Evolutionary conservation across 2,329 filamentous ascomycete genomes (phyloP).

Genomic region (Fusarium incarnatum): DNA sequence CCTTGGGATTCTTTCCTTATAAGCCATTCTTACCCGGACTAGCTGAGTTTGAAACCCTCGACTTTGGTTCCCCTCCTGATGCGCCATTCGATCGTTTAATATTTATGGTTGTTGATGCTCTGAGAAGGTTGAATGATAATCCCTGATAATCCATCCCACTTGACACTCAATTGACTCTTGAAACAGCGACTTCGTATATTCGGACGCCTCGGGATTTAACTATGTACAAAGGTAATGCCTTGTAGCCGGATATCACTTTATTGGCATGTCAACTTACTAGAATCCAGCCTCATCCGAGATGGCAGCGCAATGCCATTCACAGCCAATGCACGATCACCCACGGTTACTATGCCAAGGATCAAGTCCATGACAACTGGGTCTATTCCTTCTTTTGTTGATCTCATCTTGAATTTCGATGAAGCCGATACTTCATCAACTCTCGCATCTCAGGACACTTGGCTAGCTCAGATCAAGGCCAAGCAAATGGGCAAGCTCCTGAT

Average conservation of each 20-base stretch:
- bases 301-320: constrained; percentile 93
- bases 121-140: constrained; percentile 74
- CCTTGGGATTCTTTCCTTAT: constrained; percentile 95
- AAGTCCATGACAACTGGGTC: constrained; percentile 98
- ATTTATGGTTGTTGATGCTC: constrained; percentile 97
- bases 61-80: constrained; percentile 67
- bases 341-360: constrained; percentile 97
- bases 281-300: constrained; percentile 78
- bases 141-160: neutral
- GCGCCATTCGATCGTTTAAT: constrained; percentile 88
- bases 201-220: constrained; percentile 80
- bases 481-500: constrained; percentile 82
- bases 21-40: constrained; percentile 92
- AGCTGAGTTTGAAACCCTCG: constrained; percentile 72
- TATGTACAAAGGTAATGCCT: constrained; percentile 83
- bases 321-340: constrained; percentile 94
- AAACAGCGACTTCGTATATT: constrained; percentile 90
- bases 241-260: neutral
- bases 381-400: constrained; percentile 96
- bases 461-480: constrained; percentile 87
- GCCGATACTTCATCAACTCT: constrained; percentile 91
- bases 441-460: constrained; percentile 92
- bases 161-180: constrained; percentile 39
- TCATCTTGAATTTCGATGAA: constrained; percentile 96
- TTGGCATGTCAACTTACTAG: constrained; percentile 17